These are phyloP conservation scores for Trichophyton simii DNA, from an alignment of 2,329 filamentous ascomycete genomes.

Conservation along the genomic window DNA sequence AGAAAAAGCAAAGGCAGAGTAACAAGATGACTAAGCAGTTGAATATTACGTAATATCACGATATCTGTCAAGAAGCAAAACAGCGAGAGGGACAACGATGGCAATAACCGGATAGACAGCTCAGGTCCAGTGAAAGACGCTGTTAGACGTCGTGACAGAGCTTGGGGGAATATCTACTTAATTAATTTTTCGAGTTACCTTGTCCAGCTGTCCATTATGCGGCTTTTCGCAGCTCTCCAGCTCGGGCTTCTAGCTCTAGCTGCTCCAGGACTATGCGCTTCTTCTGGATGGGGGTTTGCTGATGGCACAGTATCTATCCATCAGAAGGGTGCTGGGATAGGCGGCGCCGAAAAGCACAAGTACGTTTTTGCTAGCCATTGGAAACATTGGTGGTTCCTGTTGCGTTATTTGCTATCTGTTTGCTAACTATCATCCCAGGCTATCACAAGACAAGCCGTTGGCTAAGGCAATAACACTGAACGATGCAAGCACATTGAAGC, in stretches of 20 bases:
- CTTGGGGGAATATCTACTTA: background rate
- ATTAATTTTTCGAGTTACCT: background rate
- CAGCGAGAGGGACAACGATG: background rate
- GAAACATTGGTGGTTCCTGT: background rate
- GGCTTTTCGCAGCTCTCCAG: slow-evolving; percentile 24
- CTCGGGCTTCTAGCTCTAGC: slow-evolving; percentile 26
- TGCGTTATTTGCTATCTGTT: background rate
- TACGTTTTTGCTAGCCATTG: slow-evolving; percentile 21
- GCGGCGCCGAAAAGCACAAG: slow-evolving; percentile 43
- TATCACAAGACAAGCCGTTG: slow-evolving; percentile 48
- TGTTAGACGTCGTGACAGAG: background rate
- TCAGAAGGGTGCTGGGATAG: slow-evolving; percentile 47
- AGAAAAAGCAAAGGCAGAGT: background rate
- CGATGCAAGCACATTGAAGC: slow-evolving; percentile 61
- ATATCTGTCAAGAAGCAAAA: background rate
- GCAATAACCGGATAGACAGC: background rate
- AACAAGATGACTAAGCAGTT: background rate
- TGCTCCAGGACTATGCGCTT: slow-evolving; percentile 31
- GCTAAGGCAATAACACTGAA: slow-evolving; percentile 53
- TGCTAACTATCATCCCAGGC: slow-evolving; percentile 31
- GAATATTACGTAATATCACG: background rate
- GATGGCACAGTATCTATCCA: slow-evolving; percentile 51
- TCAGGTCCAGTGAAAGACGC: too few species aligned
- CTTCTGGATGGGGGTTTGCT: slow-evolving; percentile 48
- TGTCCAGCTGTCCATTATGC: slow-evolving; percentile 18